These are phyloP conservation scores for Aquanectria penicillioides DNA, from an alignment of 2,329 filamentous ascomycete species.

Conservation along the genomic window DNA sequence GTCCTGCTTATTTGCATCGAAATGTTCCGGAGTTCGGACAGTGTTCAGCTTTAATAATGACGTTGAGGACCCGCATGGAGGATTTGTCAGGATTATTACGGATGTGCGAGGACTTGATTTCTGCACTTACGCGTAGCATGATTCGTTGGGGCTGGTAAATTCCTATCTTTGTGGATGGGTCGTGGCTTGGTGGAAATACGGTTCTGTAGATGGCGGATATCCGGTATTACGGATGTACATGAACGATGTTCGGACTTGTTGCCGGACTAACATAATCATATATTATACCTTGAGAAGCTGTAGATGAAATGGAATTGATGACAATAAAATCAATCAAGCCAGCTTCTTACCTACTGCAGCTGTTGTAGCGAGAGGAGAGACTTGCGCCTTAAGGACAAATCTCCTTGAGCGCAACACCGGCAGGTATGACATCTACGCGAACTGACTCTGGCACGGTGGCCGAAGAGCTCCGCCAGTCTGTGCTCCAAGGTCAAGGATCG, in stretches of 20 bases:
- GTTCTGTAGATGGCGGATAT: constrained; percentile 16
- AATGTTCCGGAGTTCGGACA: constrained; percentile 3
- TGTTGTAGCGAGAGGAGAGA: neutral
- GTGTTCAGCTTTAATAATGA: constrained; percentile 13
- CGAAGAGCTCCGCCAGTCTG: neutral
- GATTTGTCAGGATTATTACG: constrained; percentile 15
- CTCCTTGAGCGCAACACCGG: neutral
- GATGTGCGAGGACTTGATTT: neutral
- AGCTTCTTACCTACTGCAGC: neutral
- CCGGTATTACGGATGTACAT: constrained; percentile 22
- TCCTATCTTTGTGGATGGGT: constrained; percentile 18
- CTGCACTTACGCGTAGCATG: neutral
- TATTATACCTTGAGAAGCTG: neutral
- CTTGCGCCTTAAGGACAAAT: too few relatives aligned
- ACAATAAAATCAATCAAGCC: neutral
- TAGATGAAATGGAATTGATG: neutral
- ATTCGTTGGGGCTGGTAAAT: constrained; percentile 8
- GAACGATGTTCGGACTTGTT: neutral
- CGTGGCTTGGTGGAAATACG: constrained; percentile 22
- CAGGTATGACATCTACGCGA: constrained; percentile 16
- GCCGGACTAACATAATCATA: constrained; percentile 3
- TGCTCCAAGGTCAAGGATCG: neutral
- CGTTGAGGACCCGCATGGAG: neutral
- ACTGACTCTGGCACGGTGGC: constrained; percentile 8
- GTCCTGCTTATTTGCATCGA: too few relatives aligned